Evolutionary conservation across 1,284 basidiomycete species (phyloP), one percentile per base, ranked within the genome.

Genomic region (Naganishia liquefaciens): DNA sequence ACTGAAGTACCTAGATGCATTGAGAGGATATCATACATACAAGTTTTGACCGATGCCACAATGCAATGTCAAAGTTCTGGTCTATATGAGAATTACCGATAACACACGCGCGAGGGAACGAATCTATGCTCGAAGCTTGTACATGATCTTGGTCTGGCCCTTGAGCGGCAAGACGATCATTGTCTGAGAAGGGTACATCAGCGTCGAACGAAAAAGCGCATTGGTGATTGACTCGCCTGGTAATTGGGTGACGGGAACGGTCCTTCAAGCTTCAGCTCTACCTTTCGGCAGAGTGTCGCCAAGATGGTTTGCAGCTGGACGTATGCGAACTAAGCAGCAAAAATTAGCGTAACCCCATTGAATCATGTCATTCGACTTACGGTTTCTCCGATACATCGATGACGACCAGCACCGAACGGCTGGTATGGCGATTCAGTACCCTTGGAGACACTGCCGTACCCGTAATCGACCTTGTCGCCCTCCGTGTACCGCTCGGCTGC

Each of bases 371-470:
- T 43, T 23, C 9, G 30, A 77, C 82, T 68, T 67, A 87, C 87
- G 82, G 89, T 91, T 81, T 96, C 93, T 70, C 93, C 93, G 70
- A 96, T 95, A 78, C 94, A 97, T 64, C 93, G 83, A 80, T 97
- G 93, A 71, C 91, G 84, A 28, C 93, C 95, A 51, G 95, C 94
- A 65, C 95, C 96, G 74, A 99, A 99, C 1, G 95, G 96, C 75
- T 95, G 89, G 77, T 97, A 97, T 37, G 88, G 87, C 67, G 87
- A 89, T 69, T 92, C 89, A 13, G 92, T 94, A 54, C 92, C 92
- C 80, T 94, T 95, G 78, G 88, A 90, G 50, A 96, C 91, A 72
- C 85, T 85, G 62, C 95, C 96, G 77, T 93, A 99, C 0, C 95
- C 96, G 73, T 90, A 99, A 79, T 99, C 95, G 66, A 96, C 84